Conservation (phyloP, 78 protist genomes). For the Dictyostelium brefeldianum region DNA sequence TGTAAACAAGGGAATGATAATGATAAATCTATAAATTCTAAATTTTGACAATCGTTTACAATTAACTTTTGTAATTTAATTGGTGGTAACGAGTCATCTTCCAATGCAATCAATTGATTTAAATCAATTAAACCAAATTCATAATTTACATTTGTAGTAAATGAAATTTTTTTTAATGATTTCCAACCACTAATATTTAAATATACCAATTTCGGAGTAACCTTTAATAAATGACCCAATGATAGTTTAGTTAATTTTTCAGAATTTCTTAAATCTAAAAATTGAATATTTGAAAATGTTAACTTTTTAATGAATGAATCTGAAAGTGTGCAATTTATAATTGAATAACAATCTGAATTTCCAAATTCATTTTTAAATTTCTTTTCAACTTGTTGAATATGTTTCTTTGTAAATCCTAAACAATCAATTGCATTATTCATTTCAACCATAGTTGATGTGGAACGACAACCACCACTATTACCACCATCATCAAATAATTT, state of each 20-base stretch:
- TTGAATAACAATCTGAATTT: not conserved
- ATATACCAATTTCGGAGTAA: constrained; percentile 2
- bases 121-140: constrained; percentile 16
- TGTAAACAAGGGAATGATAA: not conserved
- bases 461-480: not conserved
- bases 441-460: not conserved
- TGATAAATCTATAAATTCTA: not conserved
- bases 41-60: not conserved
- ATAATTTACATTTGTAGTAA: not conserved
- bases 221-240: not conserved
- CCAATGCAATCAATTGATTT: not conserved
- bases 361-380: constrained; percentile 11
- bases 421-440: not conserved
- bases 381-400: not conserved
- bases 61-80: not conserved
- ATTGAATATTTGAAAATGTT: not conserved
- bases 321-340: not conserved
- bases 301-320: constrained; percentile 9
- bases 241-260: not conserved
- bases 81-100: constrained; percentile 4
- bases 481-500: not conserved
- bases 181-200: constrained; percentile 29
- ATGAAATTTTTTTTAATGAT: not conserved
- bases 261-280: constrained; percentile 24
- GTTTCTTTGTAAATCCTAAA: not conserved